Evolutionary conservation across 129 eudicot genomes (phyloP).

Genomic region (Glebionis coronaria): DNA sequence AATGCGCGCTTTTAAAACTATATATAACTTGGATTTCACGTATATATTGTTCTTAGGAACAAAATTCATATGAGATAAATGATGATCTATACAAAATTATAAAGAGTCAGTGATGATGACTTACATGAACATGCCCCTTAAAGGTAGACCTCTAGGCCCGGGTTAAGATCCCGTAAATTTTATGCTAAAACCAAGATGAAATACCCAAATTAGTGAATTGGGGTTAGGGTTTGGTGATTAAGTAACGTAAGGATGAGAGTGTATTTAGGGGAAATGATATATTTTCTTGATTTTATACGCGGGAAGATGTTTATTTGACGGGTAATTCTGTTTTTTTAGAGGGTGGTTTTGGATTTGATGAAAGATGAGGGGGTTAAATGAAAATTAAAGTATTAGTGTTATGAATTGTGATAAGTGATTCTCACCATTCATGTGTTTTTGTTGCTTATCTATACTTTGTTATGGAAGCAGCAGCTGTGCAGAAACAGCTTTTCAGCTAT

Average conservation of each 20-base stretch:
- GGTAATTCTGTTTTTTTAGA: constrained; percentile 25
- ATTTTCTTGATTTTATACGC: constrained; percentile 26
- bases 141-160: constrained; percentile 21
- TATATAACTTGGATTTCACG: no score
- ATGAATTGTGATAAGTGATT: constrained; percentile 9
- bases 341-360: constrained; percentile 17
- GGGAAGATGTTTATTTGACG: constrained; percentile 30
- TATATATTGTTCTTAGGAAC: neutral
- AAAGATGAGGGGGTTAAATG: constrained; percentile 18
- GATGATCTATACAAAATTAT: neutral
- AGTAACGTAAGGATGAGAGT: constrained; percentile 39
- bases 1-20: no score
- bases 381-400: neutral
- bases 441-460: constrained; percentile 10
- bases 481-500: constrained; percentile 26
- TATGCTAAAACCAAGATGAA: constrained; percentile 7
- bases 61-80: constrained; percentile 3
- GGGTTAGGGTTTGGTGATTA: constrained; percentile 41
- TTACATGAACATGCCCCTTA: constrained; percentile 28
- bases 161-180: constrained; percentile 25
- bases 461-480: constrained; percentile 31
- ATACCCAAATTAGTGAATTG: constrained; percentile 10
- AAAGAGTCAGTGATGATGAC: constrained; percentile 21
- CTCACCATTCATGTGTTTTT: constrained; percentile 19
- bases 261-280: constrained; percentile 30